Conservation (phyloP, 2,329 filamentous ascomycete genomes). For the Delphinella strobiligena region DNA sequence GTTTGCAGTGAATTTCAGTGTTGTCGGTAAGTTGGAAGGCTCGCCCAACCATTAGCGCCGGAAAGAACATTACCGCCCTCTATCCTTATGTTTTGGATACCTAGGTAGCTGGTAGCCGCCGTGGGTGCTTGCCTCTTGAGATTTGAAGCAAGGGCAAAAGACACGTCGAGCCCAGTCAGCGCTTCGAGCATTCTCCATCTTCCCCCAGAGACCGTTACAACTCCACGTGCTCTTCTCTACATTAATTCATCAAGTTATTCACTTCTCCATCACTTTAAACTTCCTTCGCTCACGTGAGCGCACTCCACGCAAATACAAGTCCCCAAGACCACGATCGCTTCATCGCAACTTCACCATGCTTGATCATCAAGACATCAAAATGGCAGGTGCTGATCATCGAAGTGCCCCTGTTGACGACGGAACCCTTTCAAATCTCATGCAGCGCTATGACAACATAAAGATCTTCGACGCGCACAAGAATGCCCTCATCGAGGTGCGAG, state of each 20-base stretch:
- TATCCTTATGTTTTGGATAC: background rate
- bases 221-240: background rate
- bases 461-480: constrained; percentile 20
- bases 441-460: constrained; percentile 6
- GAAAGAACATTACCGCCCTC: too few relatives aligned
- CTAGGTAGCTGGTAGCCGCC: background rate
- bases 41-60: too few relatives aligned
- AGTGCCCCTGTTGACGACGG: background rate
- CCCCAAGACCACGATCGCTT: too few relatives aligned
- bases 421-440: background rate
- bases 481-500: constrained; percentile 20
- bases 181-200: too few relatives aligned
- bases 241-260: background rate
- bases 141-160: background rate
- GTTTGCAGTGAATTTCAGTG: too few relatives aligned
- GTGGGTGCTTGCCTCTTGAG: background rate
- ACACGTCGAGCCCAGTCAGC: background rate
- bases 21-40: too few relatives aligned
- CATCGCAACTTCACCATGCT: too few relatives aligned
- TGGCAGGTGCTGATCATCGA: background rate
- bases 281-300: too few relatives aligned
- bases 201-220: too few relatives aligned
- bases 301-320: too few relatives aligned
- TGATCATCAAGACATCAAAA: too few relatives aligned
- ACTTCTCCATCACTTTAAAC: background rate